Conservation (phyloP, 169 alveolate genomes). For the Plasmodium gaboni region DNA sequence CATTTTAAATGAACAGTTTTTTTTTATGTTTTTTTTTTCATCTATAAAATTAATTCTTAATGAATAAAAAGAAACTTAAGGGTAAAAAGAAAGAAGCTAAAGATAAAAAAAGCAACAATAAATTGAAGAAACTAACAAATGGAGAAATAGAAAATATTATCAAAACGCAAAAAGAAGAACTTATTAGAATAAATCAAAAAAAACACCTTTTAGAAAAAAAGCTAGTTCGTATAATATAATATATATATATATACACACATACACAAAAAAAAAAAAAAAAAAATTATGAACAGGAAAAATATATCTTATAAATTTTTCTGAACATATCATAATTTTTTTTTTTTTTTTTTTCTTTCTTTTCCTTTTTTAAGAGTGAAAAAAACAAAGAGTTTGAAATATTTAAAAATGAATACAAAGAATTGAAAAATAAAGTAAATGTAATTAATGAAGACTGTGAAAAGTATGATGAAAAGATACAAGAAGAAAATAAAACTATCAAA, state of each 20-base stretch:
- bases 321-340: neutral
- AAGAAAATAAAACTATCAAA: constrained; percentile 21
- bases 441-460: constrained; percentile 49
- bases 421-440: constrained; percentile 41
- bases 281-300: neutral
- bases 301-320: neutral
- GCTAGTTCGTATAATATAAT: constrained; percentile 18
- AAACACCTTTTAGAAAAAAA: constrained; percentile 38
- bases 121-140: constrained; percentile 39
- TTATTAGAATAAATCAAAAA: constrained; percentile 50
- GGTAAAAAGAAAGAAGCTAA: constrained; percentile 20
- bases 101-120: constrained; percentile 15
- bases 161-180: constrained; percentile 42
- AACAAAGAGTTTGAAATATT: constrained; percentile 34
- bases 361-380: constrained; percentile 42
- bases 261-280: constrained; percentile 14
- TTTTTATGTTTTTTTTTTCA: too few species aligned
- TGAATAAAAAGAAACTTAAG: constrained; percentile 45
- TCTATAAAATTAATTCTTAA: neutral
- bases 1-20: too few species aligned
- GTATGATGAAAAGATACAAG: constrained; percentile 40
- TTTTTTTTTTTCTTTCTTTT: neutral
- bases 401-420: constrained; percentile 51
- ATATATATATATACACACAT: too few species aligned
- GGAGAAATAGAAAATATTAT: constrained; percentile 44